phyloP scores from a whole-genome alignment of 495 filamentous ascomycete genomes.

The Barbatosphaeria neglecta region DNA sequence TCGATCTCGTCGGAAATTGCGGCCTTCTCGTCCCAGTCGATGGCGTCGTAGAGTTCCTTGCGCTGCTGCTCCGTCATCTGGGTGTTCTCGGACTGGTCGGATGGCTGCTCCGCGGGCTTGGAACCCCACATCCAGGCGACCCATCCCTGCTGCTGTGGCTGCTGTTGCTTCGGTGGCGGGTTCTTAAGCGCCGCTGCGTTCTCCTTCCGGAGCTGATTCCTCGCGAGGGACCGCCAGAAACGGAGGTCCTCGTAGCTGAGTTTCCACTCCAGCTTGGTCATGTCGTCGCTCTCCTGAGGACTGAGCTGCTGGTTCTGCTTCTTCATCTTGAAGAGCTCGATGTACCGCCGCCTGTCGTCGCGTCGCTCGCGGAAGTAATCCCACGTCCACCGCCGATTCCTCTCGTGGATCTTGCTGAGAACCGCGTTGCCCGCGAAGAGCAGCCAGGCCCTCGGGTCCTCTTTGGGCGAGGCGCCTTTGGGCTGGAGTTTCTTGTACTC shows the following conservation, averaged over 20 bases:
- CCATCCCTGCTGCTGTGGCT: constrained; percentile 66
- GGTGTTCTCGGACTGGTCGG: constrained; percentile 50
- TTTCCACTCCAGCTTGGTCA: constrained; percentile 73
- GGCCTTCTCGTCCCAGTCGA: constrained; percentile 97
- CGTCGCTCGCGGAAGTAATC: constrained; percentile 83
- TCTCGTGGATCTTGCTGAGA: constrained; percentile 84
- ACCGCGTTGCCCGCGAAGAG: constrained; percentile 81
- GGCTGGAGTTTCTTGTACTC: constrained; percentile 93
- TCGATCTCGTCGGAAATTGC: constrained; percentile 78
- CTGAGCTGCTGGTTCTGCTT: constrained; percentile 68
- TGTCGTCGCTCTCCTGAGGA: constrained; percentile 54
- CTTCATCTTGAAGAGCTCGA: constrained; percentile 84
- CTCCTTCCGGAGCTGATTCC: constrained; percentile 91
- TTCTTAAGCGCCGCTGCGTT: constrained; percentile 61
- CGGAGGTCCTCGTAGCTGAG: constrained; percentile 89
- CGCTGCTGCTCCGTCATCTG: constrained; percentile 90
- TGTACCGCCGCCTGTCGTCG: constrained; percentile 82
- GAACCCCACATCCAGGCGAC: constrained; percentile 77
- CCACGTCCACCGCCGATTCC: constrained; percentile 86
- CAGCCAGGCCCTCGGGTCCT: constrained; percentile 87
- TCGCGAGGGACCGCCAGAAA: constrained; percentile 89
- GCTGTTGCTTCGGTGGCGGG: constrained; percentile 33
- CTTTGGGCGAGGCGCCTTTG: constrained; percentile 66
- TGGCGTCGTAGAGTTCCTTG: constrained; percentile 92
- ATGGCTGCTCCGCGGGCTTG: constrained; percentile 51